Base-by-base conservation (phyloP, 345 rosid species). In the Chamaenerion angustifolium region DNA sequence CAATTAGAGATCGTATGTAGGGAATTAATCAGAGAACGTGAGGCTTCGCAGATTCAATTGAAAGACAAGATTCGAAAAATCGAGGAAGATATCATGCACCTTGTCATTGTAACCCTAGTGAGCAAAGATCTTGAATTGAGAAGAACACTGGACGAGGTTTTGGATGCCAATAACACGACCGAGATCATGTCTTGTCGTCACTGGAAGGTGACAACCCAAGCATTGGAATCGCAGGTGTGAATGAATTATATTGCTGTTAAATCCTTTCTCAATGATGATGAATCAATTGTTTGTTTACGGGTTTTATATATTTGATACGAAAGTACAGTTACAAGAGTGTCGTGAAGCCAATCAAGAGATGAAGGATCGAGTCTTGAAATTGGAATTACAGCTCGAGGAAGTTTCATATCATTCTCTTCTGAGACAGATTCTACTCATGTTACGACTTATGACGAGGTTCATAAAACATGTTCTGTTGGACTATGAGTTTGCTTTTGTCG, bases 351-450 rank as follows among this genome's bases (percentile, higher is more conserved):
- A 83, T 71, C 95, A 85, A 58, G 95, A 90, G 58, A 74, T 83
- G 40, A 90, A 76, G 55, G 86, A 81, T 80, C 76, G 79, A 58
- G 94, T 83, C 48, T 58, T 85, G 78, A 90, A 79, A 72, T 57
- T 90, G 69, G 98, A 85, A 51, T 83, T 90, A 64, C 83, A 84
- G 73, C 88, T 85, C 54, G 92, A 83, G 16, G 92, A 90, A 70
- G 77, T 88, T 49, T 86, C 78, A 59, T 56, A 80, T 56, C 98
- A 81, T 23, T 23, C 27, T 2, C 27, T 23, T 23, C 2, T 23
- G 27, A 23, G 2, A 23, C 27, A 23, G 5, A 2, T 23, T 23
- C 2, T 23, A 2, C 5, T 2, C 27, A 23, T 2, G 27, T 23
- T 23, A 23, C 27, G 27, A 5, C 27, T n/a, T n/a, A n/a, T n/a